A percentile compares a stretch with the other conserved stretches of the same genome.
Evolutionary conservation across 371 early-diverging fungal genomes (phyloP).

Genomic region (Mucor piriformis): DNA sequence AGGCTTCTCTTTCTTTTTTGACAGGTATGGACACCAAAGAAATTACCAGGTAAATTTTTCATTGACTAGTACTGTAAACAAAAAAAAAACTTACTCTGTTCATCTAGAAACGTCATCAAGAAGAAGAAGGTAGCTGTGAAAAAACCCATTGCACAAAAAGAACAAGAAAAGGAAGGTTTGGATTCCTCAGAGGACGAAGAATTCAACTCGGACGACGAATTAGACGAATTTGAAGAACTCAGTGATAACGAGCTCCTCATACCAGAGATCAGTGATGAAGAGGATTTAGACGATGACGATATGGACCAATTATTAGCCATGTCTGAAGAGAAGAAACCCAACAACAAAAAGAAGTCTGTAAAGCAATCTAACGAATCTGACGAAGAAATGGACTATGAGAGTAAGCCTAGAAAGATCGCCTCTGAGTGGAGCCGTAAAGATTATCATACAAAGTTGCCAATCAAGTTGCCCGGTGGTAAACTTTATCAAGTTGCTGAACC

Average conservation of each 20-base stretch:
- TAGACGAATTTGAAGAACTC: constrained; percentile 38
- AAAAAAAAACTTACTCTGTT: background rate
- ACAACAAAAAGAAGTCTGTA: constrained; percentile 8
- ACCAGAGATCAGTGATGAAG: constrained; percentile 22
- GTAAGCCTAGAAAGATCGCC: constrained; percentile 54
- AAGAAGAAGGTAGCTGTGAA: constrained; percentile 20
- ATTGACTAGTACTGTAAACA: too few relatives aligned
- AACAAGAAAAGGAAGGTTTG: constrained; percentile 14
- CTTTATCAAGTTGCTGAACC: constrained; percentile 35
- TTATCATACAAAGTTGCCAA: constrained; percentile 58
- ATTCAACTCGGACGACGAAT: constrained; percentile 37
- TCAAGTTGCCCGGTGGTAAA: constrained; percentile 68
- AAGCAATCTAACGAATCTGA: constrained; percentile 47
- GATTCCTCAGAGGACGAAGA: constrained; percentile 48
- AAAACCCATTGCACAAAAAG: constrained; percentile 10
- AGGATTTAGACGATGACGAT: constrained; percentile 22
- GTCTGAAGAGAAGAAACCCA: constrained; percentile 18
- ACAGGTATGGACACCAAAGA: constrained; percentile 47
- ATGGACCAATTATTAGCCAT: constrained; percentile 14
- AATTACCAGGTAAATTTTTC: constrained; percentile 36
- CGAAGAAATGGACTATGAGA: constrained; percentile 69
- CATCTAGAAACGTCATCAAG: constrained; percentile 22
- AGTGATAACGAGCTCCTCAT: constrained; percentile 26
- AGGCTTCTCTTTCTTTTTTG: constrained; percentile 46
- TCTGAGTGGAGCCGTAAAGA: constrained; percentile 60